Evolutionary conservation across 352 stramenopile genomes (phyloP), one percentile per base, ranked within the genome.

Genomic region (Globisporangium polare): DNA sequence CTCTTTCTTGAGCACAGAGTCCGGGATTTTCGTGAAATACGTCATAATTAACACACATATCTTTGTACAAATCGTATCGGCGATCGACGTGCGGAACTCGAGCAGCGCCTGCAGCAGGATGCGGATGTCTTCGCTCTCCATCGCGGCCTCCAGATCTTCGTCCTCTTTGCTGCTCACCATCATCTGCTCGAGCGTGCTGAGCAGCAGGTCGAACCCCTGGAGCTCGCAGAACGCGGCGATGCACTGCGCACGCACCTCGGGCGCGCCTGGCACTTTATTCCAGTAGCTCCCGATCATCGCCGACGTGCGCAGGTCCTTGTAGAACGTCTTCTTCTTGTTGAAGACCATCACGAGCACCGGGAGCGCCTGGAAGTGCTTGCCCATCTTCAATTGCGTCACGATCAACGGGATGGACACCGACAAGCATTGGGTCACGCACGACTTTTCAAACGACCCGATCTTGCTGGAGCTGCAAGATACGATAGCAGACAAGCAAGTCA

Each of bases 291-390:
- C 86, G 65, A 95, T 95, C 85, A 94, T 92, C 37, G 86, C 80
- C 7, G 85, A 92, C n/a, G 76, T 86, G 58, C 86, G 84, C 31
- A 93, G 49, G 47, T 96, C 87, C 66, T 96, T 96, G 71, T 96
- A 96, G 50, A 96, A 94, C 9, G 78, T 90, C 58, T 88, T 89
- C 55, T 96, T 94, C 74, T 96, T 96, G 76, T 90, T 94, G 46
- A 96, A 88, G 0, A 96, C 67, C 78, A 94, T 86, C 2, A 87
- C 85, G 12, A 94, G 67, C 50, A 93, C 73, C 0, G 83, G 78
- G 15, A 96, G 65, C 20, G 74, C 74, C 49, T 89, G 74, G 39
- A 77, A 67, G 61, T 83, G 83, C 46, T 85, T 85, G 35, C 83
- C 82, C 17, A 62, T 69, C 61, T 94, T 89, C 22, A 96, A 66